phyloP scores from a whole-genome alignment of 192 early-diverging fungal genomes.

The Umbelopsis isabellina region DNA sequence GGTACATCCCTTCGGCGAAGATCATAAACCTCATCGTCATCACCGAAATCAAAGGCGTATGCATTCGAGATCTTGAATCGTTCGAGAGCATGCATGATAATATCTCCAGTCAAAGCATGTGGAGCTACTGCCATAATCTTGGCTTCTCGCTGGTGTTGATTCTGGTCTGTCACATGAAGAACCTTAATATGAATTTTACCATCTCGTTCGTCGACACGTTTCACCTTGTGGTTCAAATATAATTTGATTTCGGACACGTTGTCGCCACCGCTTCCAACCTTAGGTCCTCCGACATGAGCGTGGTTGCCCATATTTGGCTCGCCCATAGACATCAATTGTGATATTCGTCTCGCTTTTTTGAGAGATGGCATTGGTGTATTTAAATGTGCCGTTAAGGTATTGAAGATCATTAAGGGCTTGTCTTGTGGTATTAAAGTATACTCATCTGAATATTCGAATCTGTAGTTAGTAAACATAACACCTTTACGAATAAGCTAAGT shows the following conservation, averaged over 20 bases:
- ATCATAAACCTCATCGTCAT: conserved; percentile 16
- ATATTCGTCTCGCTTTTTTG: conserved; percentile 46
- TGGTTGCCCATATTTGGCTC: conserved; percentile 7
- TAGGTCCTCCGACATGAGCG: conserved; percentile 31
- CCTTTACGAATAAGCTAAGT: too few species aligned
- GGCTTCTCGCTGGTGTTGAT: conserved; percentile 8
- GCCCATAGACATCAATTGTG: conserved; percentile 38
- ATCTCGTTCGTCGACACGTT: conserved; percentile 23
- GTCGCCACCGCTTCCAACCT: not conserved
- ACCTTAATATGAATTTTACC: conserved; percentile 36
- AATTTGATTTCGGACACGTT: conserved; percentile 20
- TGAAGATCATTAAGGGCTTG: conserved; percentile 55
- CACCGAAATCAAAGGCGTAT: conserved; percentile 40
- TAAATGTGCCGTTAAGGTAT: conserved; percentile 49
- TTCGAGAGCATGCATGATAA: conserved; percentile 47
- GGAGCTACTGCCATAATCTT: conserved; percentile 30
- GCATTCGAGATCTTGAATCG: conserved; percentile 47
- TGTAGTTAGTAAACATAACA: not conserved
- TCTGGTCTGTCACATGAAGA: not conserved
- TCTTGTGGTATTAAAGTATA: conserved; percentile 52
- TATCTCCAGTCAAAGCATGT: conserved; percentile 43
- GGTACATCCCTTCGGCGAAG: conserved; percentile 25
- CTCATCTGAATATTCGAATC: conserved; percentile 36
- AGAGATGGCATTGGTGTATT: conserved; percentile 54
- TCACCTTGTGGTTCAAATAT: conserved; percentile 28